These are phyloP conservation scores for Rhodamnia argentea DNA, from an alignment of 345 rosid species.

Conservation along the genomic window DNA sequence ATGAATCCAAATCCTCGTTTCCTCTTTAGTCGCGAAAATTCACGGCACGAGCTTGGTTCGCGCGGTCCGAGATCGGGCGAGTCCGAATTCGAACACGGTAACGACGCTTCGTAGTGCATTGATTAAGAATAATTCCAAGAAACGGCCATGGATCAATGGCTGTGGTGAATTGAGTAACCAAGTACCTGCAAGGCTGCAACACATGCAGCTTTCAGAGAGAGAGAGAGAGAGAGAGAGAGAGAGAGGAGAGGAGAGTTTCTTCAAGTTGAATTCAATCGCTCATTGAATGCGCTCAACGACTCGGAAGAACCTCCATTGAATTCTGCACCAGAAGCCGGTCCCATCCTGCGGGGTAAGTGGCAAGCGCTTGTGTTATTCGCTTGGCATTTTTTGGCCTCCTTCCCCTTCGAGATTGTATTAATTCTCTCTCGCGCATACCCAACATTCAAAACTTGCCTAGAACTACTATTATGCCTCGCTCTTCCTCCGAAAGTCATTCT, in stretches of 20 bases:
- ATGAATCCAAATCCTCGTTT: background rate
- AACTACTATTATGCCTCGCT: background rate
- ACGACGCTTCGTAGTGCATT: background rate
- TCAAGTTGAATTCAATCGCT: slow-evolving; percentile 18
- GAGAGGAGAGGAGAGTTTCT: background rate
- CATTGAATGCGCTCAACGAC: slow-evolving; percentile 71
- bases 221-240: background rate
- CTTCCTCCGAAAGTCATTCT: background rate
- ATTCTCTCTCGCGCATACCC: background rate
- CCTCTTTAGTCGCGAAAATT: background rate
- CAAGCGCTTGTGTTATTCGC: slow-evolving; percentile 15
- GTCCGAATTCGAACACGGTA: background rate
- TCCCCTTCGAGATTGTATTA: background rate
- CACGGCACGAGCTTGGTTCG: background rate
- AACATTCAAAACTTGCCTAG: background rate
- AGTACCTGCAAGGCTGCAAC: background rate
- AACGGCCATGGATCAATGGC: background rate
- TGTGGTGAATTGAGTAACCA: background rate
- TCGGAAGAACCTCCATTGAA: slow-evolving; percentile 35
- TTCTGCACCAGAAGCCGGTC: slow-evolving; percentile 36
- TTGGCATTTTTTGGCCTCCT: background rate
- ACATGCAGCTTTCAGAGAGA: background rate
- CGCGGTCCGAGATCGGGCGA: background rate
- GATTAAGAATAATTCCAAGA: background rate
- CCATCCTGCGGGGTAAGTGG: slow-evolving; percentile 25